Evolutionary conservation across 495 filamentous ascomycete species (phyloP).

Genomic region (Hamigera avellanea): DNA sequence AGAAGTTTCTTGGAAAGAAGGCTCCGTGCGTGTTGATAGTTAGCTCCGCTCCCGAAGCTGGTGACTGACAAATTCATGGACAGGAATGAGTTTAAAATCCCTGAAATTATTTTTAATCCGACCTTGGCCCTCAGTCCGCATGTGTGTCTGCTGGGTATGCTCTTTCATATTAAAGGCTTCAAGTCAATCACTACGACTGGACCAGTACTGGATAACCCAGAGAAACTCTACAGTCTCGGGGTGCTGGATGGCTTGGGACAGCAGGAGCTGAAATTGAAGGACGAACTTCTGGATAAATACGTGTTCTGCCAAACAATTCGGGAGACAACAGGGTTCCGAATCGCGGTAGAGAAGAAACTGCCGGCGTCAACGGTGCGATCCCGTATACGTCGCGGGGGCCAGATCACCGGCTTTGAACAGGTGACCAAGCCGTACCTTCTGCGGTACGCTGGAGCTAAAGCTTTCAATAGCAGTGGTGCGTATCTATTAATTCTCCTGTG

Average conservation of each 20-base stretch:
- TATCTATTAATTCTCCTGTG: slow-evolving; percentile 1
- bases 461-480: slow-evolving; percentile 14
- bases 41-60: too few species aligned
- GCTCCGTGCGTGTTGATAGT: slow-evolving; percentile 19
- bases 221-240: slow-evolving; percentile 19
- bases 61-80: neutral
- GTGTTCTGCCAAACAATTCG: slow-evolving; percentile 11
- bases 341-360: slow-evolving; percentile 8
- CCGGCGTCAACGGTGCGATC: slow-evolving; percentile 8
- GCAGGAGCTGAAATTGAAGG: slow-evolving; percentile 16
- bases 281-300: slow-evolving; percentile 12
- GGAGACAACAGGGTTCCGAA: slow-evolving; percentile 6
- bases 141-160: slow-evolving; percentile 14
- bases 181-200: slow-evolving; percentile 11
- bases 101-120: slow-evolving; percentile 21
- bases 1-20: slow-evolving; percentile 21
- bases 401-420: slow-evolving; percentile 15
- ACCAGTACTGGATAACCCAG: too few species aligned
- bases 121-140: slow-evolving; percentile 14
- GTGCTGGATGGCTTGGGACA: slow-evolving; percentile 17
- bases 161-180: slow-evolving; percentile 19
- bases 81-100: slow-evolving; percentile 20
- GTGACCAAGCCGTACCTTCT: slow-evolving; percentile 12
- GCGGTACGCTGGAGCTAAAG: slow-evolving; percentile 13
- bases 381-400: slow-evolving; percentile 10